Conservation (phyloP, 2,329 filamentous ascomycete species). For the Neofusicoccum laricinum region DNA sequence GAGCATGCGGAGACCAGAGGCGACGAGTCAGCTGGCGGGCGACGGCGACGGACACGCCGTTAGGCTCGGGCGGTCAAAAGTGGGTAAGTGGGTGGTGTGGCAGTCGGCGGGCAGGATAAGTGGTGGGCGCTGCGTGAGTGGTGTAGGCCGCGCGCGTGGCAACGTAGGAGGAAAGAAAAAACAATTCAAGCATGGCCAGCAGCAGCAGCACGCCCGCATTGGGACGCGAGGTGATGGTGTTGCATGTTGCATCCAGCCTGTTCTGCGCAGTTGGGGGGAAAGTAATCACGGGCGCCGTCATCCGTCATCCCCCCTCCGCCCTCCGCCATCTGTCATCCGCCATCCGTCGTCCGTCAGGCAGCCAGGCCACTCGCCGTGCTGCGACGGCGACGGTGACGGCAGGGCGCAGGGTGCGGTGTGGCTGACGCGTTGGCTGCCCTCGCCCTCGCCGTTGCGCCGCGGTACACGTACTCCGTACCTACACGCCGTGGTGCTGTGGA, state of each 20-base stretch:
- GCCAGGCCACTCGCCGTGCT: neutral
- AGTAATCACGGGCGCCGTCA: neutral
- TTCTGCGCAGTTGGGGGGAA: neutral
- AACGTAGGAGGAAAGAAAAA: neutral
- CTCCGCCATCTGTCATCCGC: no score
- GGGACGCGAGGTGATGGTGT: conserved; percentile 12
- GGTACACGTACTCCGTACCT: no score
- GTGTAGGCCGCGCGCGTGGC: neutral
- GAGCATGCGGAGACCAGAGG: neutral
- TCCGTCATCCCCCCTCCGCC: neutral
- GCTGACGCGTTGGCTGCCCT: neutral
- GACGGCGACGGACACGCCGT: neutral
- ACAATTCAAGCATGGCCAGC: neutral
- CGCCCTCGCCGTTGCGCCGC: no score
- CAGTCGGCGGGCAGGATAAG: neutral
- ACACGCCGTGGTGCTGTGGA: neutral
- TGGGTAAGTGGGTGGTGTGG: neutral
- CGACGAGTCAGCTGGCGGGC: conserved; percentile 3
- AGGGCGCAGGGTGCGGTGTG: neutral
- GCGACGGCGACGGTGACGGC: no score
- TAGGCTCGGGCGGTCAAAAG: neutral
- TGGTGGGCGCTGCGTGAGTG: neutral
- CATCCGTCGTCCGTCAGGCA: neutral
- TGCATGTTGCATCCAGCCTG: neutral
- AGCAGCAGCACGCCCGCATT: neutral